These are phyloP conservation scores for Domatiomyces catenatus DNA, from an alignment of 2,329 filamentous ascomycete species.

Conservation along the genomic window DNA sequence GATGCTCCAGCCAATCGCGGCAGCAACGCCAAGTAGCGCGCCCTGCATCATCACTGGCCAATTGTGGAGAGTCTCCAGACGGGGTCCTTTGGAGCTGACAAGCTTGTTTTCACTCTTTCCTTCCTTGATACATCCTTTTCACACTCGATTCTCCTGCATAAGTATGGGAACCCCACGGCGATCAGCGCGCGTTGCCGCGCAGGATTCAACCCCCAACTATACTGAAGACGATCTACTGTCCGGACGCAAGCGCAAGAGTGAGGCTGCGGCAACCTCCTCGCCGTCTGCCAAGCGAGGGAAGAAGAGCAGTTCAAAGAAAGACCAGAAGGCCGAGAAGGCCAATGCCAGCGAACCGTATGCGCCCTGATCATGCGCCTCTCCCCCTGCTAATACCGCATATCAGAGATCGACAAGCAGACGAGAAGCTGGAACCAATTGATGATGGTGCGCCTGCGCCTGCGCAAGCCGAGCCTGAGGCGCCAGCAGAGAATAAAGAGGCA, in stretches of 20 bases:
- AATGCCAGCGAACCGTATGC: conserved; percentile 16
- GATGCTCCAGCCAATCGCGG: background rate
- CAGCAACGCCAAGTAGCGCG: background rate
- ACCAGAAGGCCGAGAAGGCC: conserved; percentile 20
- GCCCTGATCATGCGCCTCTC: background rate
- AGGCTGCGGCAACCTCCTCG: conserved; percentile 6
- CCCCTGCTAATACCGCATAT: background rate
- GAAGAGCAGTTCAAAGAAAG: conserved; percentile 11
- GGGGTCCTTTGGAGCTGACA: background rate
- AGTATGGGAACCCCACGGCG: conserved; percentile 2
- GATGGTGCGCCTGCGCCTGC: background rate
- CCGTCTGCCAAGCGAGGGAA: conserved; percentile 26
- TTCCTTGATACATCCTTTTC: background rate
- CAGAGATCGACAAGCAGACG: background rate
- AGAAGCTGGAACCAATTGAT: conserved; percentile 3
- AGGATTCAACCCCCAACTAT: conserved; percentile 17
- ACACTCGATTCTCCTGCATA: background rate
- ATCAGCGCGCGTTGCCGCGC: conserved; percentile 29
- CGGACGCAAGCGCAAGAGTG: conserved; percentile 28
- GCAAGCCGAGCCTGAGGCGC: background rate
- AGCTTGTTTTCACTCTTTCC: background rate
- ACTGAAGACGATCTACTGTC: background rate
- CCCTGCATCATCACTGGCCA: background rate
- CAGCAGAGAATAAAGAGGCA: conserved; percentile 1
- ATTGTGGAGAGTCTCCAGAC: background rate